These are phyloP conservation scores for Cicer cuneatum DNA, from an alignment of 306 rosid species.

Conservation along the genomic window DNA sequence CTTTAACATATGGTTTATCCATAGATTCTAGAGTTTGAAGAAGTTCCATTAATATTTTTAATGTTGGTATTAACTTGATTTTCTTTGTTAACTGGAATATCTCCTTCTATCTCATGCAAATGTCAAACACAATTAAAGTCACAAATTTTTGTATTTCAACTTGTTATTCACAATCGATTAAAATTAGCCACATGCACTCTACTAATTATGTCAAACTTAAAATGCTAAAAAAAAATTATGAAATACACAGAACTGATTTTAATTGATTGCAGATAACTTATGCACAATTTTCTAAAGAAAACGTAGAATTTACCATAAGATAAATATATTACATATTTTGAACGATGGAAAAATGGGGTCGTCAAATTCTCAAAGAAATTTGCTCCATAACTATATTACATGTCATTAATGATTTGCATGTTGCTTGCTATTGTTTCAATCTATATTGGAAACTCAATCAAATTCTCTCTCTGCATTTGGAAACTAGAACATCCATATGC, in stretches of 20 bases:
- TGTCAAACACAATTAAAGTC: not conserved
- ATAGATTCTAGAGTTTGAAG: conserved; percentile 6
- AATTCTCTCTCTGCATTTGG: conserved; percentile 23
- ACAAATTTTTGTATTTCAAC: not conserved
- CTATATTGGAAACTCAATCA: conserved; percentile 30
- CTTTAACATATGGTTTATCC: not conserved
- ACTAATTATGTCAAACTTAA: no score
- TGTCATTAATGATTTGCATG: conserved; percentile 34
- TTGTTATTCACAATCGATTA: not conserved
- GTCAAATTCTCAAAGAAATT: conserved; percentile 19
- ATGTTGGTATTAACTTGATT: not conserved
- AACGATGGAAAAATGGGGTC: conserved; percentile 25
- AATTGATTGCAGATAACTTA: no score
- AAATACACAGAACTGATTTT: no score
- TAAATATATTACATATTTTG: not conserved
- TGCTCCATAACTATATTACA: conserved; percentile 25
- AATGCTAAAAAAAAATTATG: no score
- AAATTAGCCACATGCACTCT: no score
- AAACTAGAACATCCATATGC: conserved; percentile 40
- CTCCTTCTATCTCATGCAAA: not conserved
- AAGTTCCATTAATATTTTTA: not conserved
- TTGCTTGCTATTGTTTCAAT: conserved; percentile 38
- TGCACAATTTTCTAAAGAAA: no score
- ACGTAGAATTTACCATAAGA: not conserved
- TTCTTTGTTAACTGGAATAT: no score